Percentiles rank a stretch among this genome's conserved stretches.
Evolutionary conservation across 2,329 filamentous ascomycete species (phyloP).

Genomic region (Cordyceps javanica): DNA sequence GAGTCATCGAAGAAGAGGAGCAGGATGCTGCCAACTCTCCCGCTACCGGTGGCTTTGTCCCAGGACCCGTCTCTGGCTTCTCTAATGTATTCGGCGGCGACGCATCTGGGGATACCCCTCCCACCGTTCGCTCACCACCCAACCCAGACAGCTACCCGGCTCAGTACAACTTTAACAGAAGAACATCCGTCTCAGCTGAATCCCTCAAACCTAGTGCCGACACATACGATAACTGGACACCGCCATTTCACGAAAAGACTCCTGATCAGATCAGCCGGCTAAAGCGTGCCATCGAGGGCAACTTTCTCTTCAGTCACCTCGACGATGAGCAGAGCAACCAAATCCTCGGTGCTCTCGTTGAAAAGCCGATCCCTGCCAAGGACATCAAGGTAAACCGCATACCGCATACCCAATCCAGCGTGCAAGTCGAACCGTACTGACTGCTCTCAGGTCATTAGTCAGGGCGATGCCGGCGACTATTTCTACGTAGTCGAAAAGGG

Average conservation of each 20-base stretch:
- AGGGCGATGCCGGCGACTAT: slow-evolving; percentile 93
- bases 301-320: slow-evolving; percentile 90
- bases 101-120: slow-evolving; percentile 39
- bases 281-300: slow-evolving; percentile 73
- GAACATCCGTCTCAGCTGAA: slow-evolving; percentile 94
- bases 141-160: slow-evolving; percentile 70
- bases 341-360: slow-evolving; percentile 82
- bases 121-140: slow-evolving; percentile 42
- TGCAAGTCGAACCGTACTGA: slow-evolving; percentile 18
- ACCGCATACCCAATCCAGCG: neutral
- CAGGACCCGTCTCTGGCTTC: slow-evolving; percentile 39
- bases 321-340: slow-evolving; percentile 88
- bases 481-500: slow-evolving; percentile 97
- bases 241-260: slow-evolving; percentile 79
- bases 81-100: slow-evolving; percentile 49
- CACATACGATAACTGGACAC: slow-evolving; percentile 81
- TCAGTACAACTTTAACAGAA: slow-evolving; percentile 89
- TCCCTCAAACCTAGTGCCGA: slow-evolving; percentile 85
- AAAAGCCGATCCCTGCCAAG: slow-evolving; percentile 92
- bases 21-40: slow-evolving; percentile 70
- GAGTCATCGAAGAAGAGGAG: slow-evolving; percentile 77
- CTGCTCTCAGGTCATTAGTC: slow-evolving; percentile 72
- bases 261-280: slow-evolving; percentile 74
- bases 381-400: slow-evolving; percentile 56
- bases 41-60: slow-evolving; percentile 53